Conservation (phyloP, 495 filamentous ascomycete species). For the Alectoria sarmentosa region DNA sequence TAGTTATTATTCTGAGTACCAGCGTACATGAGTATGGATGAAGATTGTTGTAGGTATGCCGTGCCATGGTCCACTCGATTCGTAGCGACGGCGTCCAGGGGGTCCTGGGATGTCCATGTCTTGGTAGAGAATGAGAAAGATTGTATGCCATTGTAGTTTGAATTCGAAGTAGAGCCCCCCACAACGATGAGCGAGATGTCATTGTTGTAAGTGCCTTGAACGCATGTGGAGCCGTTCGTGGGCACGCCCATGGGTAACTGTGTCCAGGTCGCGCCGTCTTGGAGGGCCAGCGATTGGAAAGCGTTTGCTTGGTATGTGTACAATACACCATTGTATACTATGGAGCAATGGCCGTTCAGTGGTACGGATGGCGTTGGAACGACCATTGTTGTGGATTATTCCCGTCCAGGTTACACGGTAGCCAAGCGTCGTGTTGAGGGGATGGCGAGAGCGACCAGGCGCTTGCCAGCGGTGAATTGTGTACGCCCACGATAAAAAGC, state of each 20-base stretch:
- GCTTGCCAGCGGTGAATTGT: neutral
- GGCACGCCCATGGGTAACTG: conserved; percentile 53
- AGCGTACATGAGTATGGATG: conserved; percentile 73
- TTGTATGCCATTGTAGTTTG: conserved; percentile 70
- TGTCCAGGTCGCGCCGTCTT: conserved; percentile 64
- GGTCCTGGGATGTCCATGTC: conserved; percentile 64
- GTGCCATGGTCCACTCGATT: conserved; percentile 70
- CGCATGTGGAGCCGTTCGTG: conserved; percentile 71
- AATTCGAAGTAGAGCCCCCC: conserved; percentile 54
- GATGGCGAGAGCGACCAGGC: conserved; percentile 13
- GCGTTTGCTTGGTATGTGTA: conserved; percentile 73
- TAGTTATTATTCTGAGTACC: conserved; percentile 55
- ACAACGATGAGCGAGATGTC: conserved; percentile 71
- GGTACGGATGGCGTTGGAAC: conserved; percentile 57
- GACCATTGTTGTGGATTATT: conserved; percentile 41
- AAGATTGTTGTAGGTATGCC: conserved; percentile 61
- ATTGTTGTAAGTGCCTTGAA: conserved; percentile 51
- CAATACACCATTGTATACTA: conserved; percentile 73
- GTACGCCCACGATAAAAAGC: neutral
- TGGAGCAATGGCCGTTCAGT: conserved; percentile 72
- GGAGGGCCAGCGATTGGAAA: conserved; percentile 66
- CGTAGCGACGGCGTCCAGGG: conserved; percentile 48
- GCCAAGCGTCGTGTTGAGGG: neutral
- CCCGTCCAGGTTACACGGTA: neutral
- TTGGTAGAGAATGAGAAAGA: conserved; percentile 69